phyloP scores from a whole-genome alignment of 257 asterid species.

The Apocynum venetum region DNA sequence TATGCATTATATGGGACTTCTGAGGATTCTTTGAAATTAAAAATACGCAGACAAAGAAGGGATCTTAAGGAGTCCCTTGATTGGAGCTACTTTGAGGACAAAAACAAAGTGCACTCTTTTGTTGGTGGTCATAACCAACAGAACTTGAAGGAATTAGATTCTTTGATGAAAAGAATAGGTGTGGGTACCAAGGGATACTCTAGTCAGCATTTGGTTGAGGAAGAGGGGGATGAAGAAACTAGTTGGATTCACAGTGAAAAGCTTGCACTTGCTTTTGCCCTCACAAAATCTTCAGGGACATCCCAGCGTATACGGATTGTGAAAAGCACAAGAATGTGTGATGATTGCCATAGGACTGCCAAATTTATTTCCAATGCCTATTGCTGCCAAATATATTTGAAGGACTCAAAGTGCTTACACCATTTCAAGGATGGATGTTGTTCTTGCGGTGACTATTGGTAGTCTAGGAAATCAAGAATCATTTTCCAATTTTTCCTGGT shows the following conservation, averaged over 20 bases:
- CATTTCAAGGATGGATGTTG: slow-evolving; percentile 72
- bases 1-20: slow-evolving; percentile 42
- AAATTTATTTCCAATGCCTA: slow-evolving; percentile 43
- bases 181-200: slow-evolving; percentile 23
- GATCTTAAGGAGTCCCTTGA: slow-evolving; percentile 30
- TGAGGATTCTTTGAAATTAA: slow-evolving; percentile 31
- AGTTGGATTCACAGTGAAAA: slow-evolving; percentile 64
- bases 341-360: slow-evolving; percentile 59
- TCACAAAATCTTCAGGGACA: slow-evolving; percentile 33
- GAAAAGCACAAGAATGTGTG: slow-evolving; percentile 69
- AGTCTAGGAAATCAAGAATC: slow-evolving; percentile 10
- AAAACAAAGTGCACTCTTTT: slow-evolving; percentile 45
- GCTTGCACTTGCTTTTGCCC: slow-evolving; percentile 59
- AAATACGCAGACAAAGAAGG: slow-evolving; percentile 34
- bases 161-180: slow-evolving; percentile 45
- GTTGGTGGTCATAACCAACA: slow-evolving; percentile 31
- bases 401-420: slow-evolving; percentile 69
- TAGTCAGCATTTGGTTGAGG: slow-evolving; percentile 38
- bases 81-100: slow-evolving; percentile 59
- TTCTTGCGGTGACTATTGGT: slow-evolving; percentile 88
- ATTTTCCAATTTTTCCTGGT: neutral
- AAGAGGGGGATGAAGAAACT: slow-evolving; percentile 52
- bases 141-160: slow-evolving; percentile 28
- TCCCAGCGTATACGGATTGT: slow-evolving; percentile 44
- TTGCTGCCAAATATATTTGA: slow-evolving; percentile 49